A percentile compares a stretch with the other conserved stretches of the same genome.
Conservation (phyloP, 331 rosid species). For the Prunus yedoensis region DNA sequence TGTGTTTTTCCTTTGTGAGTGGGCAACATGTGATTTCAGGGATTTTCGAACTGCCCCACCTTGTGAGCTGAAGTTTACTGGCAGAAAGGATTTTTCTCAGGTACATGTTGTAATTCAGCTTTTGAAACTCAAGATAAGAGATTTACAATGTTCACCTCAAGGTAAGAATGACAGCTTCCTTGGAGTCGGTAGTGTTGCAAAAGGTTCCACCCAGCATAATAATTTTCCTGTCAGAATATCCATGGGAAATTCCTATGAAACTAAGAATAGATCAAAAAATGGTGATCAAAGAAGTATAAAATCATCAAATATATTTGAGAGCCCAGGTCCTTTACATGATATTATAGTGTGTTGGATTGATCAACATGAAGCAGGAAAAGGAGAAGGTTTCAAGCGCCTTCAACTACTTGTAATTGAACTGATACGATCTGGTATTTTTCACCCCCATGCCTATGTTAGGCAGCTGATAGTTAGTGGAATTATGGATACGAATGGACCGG, state of each 20-base stretch:
- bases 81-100: constrained; percentile 83
- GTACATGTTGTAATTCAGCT: constrained; percentile 72
- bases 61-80: constrained; percentile 67
- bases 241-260: constrained; percentile 37
- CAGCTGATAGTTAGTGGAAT: constrained; percentile 94
- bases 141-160: constrained; percentile 42
- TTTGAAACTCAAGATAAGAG: constrained; percentile 70
- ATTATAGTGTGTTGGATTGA: constrained; percentile 96
- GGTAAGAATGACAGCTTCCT: constrained; percentile 36
- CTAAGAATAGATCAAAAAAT: constrained; percentile 39
- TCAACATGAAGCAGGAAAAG: constrained; percentile 84
- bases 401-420: constrained; percentile 82
- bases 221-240: constrained; percentile 34
- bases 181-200: constrained; percentile 36
- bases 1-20: constrained; percentile 93
- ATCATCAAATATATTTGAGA: constrained; percentile 53
- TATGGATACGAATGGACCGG: constrained; percentile 60
- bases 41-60: constrained; percentile 66
- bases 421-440: constrained; percentile 72
- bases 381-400: constrained; percentile 79
- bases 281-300: constrained; percentile 31
- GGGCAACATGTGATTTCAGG: constrained; percentile 99
- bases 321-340: constrained; percentile 97
- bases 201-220: constrained; percentile 46
- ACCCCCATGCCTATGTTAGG: constrained; percentile 90